These are phyloP conservation scores for Kandelia obovata DNA, from an alignment of 345 rosid species.

Conservation along the genomic window DNA sequence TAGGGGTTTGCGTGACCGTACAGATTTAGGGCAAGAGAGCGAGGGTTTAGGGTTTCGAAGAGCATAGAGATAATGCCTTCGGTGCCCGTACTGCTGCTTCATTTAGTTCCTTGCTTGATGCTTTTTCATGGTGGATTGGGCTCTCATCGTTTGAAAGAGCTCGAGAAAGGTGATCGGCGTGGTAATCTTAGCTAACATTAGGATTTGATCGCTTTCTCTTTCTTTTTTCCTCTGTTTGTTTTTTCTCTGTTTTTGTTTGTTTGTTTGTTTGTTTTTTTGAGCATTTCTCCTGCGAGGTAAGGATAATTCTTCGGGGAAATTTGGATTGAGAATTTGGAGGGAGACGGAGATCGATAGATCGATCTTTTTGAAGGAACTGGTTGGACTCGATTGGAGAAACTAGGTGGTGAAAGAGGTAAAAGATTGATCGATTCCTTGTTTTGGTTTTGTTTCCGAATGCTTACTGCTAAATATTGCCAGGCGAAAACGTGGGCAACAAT, in stretches of 20 bases:
- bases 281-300: no score
- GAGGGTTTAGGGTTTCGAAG: slow-evolving; percentile 67
- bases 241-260: not conserved
- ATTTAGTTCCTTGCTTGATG: slow-evolving; percentile 51
- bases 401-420: no score
- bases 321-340: no score
- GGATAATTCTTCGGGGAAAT: no score
- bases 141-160: slow-evolving; percentile 79
- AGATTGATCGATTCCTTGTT: no score
- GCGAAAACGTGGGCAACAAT: no score
- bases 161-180: slow-evolving; percentile 90
- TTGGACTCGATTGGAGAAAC: no score
- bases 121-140: slow-evolving; percentile 54
- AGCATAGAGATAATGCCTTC: slow-evolving; percentile 77
- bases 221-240: not conserved
- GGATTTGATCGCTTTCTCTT: not conserved
- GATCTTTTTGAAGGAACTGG: no score
- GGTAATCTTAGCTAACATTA: slow-evolving; percentile 89
- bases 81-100: slow-evolving; percentile 51
- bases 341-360: no score
- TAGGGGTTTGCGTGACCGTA: slow-evolving; percentile 5
- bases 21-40: not conserved
- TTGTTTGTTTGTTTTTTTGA: no score
- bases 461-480: no score
- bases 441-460: no score